Base-by-base conservation (phyloP, 768 basidiomycete species). In the Leccinum sublutescens region DNA sequence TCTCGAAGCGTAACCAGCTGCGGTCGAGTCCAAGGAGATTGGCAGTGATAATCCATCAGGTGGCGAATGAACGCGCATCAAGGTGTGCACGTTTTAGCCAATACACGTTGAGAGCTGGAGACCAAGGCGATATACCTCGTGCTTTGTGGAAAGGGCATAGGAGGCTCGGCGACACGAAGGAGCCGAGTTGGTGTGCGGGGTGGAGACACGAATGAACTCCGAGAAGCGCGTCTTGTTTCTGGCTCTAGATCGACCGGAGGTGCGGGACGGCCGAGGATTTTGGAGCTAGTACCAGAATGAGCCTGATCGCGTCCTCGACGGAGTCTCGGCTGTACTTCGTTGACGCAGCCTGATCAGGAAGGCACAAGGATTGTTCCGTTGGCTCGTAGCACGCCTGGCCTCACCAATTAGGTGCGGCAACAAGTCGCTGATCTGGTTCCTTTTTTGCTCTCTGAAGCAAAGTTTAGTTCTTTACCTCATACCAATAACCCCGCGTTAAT, bases 261-360 rank as follows among this genome's bases (percentile, higher is more conserved):
- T 19, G 38, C 36, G 21, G 49, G 33, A 52, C 56, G 43, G 52
- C 40, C 31, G 50, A 54, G 38, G 48, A 27, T 45, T 59, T 57
- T 54, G 62, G 65, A 38, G 47, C 38, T 34, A 14, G 33, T 34
- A 34, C 52, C 54, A 14, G 55, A 34, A 45, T 36, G 17, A 33
- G n/a, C 19, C 19, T 49, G 63, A 62, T 62, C 60, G 67, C 68
- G 69, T 47, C 52, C 45, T 71, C 25, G 50, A 54, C 69, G 68
- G 69, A 61, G 43, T 38, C 45, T 66, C 48, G 54, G 61, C 11
- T 43, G 19, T 9, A 40, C 8, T 43, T 19, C 54, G 29, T 54
- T 21, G 21, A 21, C 21, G 21, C 40, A 52, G 55, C 57, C 68
- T 38, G 29, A 62, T 48, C 47, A 49, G 62, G 56, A 63, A 61